Evolutionary conservation across 257 asterid genomes (phyloP), one percentile per base, ranked within the genome.

Genomic region (Galeopsis tetrahit): DNA sequence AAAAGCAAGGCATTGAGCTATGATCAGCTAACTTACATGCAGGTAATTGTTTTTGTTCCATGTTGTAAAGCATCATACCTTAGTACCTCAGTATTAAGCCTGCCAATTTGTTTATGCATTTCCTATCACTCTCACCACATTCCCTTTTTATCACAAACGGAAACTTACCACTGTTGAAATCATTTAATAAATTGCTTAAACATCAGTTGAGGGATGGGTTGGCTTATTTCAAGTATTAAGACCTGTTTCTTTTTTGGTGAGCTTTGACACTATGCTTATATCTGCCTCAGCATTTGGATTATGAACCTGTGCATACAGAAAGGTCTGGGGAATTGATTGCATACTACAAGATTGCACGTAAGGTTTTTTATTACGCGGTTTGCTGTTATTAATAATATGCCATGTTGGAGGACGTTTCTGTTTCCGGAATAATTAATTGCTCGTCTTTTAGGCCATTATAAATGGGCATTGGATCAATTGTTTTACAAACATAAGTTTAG

Each of bases 331-430:
- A 95, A 77, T 48, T 92, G 87, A 86, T 92, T 66, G 98, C 99
- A 63, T 95, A 95, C 84, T 95, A 95, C 88, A 92, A 95, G 82
- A 95, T 95, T 85, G 97, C 99, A 82, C 89, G 98, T 95, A 87
- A 81, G 81, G 68, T 63, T 79, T 67, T 64, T 61, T 32, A 77
- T 66, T 79, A 13, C 5, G 10, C 49, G 46, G 78, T 72, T 67
- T 81, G 21, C 70, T 52, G 72, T 67, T 68, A 72, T 58, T 38
- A 28, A 39, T 72, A 70, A 73, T 72, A 77, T 59, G 10, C 71
- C 48, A 9, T 39, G 72, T 78, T 48, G 43, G 77, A 63, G 34
- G 78, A 63, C 13, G 70, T 35, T 71, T 39, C 62, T 72, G 63
- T 70, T 75, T 62, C 66, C 40, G 40, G 48, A 39, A 79, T 38